These are phyloP conservation scores for Fusarium sp. DNA, from an alignment of 2,329 filamentous ascomycete genomes.

Conservation along the genomic window DNA sequence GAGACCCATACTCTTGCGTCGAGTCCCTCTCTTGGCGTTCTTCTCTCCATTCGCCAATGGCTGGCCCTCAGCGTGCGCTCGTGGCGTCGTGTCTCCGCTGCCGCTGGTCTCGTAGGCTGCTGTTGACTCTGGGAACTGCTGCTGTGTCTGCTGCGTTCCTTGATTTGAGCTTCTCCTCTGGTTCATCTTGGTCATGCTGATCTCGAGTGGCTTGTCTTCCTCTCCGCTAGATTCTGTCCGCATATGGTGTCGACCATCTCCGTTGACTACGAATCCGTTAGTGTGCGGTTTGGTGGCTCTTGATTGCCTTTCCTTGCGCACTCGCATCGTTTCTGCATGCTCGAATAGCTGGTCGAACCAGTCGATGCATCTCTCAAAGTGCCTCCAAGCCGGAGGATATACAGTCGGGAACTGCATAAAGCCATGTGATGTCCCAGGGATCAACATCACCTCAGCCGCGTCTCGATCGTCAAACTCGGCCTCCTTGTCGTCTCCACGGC, in stretches of 20 bases:
- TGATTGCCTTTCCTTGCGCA: conserved; percentile 39
- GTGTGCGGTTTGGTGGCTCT: conserved; percentile 14
- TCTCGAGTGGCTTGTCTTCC: conserved; percentile 85
- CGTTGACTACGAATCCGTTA: conserved; percentile 34
- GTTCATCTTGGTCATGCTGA: conserved; percentile 69
- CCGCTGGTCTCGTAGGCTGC: conserved; percentile 31
- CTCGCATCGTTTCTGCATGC: conserved; percentile 57
- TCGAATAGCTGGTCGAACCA: conserved; percentile 87
- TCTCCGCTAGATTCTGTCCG: conserved; percentile 75
- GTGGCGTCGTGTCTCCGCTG: conserved; percentile 34
- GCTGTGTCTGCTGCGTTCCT: conserved; percentile 18
- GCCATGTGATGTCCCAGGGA: conserved; percentile 91
- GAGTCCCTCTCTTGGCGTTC: conserved; percentile 41
- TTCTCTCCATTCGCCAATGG: conserved; percentile 39
- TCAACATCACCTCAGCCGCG: conserved; percentile 77
- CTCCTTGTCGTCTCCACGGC: conserved; percentile 23
- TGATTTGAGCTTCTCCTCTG: conserved; percentile 49
- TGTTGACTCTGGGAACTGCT: conserved; percentile 18
- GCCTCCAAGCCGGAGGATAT: conserved; percentile 90
- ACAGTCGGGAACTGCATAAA: conserved; percentile 91
- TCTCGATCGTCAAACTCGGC: conserved; percentile 56
- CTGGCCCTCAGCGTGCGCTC: conserved; percentile 29
- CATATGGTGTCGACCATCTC: conserved; percentile 45
- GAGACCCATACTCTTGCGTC: conserved; percentile 43
- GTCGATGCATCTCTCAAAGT: conserved; percentile 79